These are phyloP conservation scores for Corymbia calophylla DNA, from an alignment of 441 rosid species.

Conservation along the genomic window DNA sequence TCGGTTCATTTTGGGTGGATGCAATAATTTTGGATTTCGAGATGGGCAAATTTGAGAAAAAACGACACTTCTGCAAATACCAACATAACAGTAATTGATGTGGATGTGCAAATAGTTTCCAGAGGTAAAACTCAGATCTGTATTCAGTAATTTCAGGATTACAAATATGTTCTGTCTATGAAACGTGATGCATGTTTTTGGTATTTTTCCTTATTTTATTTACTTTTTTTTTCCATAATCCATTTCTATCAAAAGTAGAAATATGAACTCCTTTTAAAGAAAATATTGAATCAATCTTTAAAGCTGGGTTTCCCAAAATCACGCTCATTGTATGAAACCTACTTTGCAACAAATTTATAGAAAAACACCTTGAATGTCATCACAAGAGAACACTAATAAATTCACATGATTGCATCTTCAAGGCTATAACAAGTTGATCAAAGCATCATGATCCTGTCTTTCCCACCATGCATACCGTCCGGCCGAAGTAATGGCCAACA, in stretches of 20 bases:
- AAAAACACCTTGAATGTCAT: background rate
- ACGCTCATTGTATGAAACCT: background rate
- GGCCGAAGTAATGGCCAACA: background rate
- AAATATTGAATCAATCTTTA: background rate
- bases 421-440: background rate
- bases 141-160: too few relatives aligned
- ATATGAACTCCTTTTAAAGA: background rate
- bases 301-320: background rate
- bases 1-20: background rate
- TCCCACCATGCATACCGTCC: background rate
- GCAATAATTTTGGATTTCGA: background rate
- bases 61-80: background rate
- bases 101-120: background rate
- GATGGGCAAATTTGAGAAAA: background rate
- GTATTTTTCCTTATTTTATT: background rate
- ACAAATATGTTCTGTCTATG: background rate
- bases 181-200: background rate
- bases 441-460: background rate
- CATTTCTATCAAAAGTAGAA: background rate
- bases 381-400: background rate
- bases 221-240: fast-evolving
- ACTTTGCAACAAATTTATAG: background rate
- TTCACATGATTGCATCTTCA: background rate
- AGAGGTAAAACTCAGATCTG: background rate
- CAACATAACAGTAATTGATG: background rate